Evolutionary conservation across 495 filamentous ascomycete genomes (phyloP), one percentile per base, ranked within the genome.

Genomic region (Hypoxylon trugodes): DNA sequence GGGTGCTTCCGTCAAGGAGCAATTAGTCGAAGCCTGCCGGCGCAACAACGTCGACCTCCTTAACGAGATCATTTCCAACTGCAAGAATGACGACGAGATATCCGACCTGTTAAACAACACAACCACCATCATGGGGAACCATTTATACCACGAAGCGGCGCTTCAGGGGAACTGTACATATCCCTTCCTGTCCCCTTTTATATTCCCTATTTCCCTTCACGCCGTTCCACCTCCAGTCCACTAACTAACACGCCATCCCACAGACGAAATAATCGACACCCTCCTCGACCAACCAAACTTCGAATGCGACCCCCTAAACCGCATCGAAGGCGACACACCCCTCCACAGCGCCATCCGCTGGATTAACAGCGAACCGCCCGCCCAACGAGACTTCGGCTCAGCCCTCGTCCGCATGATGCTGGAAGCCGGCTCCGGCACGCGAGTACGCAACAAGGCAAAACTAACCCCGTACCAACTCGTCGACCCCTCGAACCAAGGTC

Each of bases 221-320:
- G n/a, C 6, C 3, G n/a, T 6, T 13, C 25, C 4, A 8, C 7
- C 5, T 13, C 18, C 3, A 25, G 19, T 43, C 19, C 21, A n/a
- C 12, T 18, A 40, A 5, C 45, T 59, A 59, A 59, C 55, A 25
- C 48, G 13, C 25, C 35, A 2, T 26, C 28, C 52, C 30, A 36
- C 50, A 93, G 90, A 96, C 79, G 94, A 97, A 65, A 84, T 91
- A 16, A 90, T 98, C 78, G 95, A 98, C 77, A 61, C 84, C 52
- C 86, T 98, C 43, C 94, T 98, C 57, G 96, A 98, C 81, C 92
- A 96, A 73, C 87, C 93, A 54, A 91, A 86, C 52, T 89, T 98
- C 74, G 95, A 98, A 81, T 96, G 95, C 73, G 95, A 98, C 81
- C 91, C 91, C 4, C 63, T 90, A 51, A 91, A 89, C 72, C 87